Evolutionary conservation across 768 basidiomycete species (phyloP), one percentile per base, ranked within the genome.

Genomic region (Rhizopogon vulgaris): DNA sequence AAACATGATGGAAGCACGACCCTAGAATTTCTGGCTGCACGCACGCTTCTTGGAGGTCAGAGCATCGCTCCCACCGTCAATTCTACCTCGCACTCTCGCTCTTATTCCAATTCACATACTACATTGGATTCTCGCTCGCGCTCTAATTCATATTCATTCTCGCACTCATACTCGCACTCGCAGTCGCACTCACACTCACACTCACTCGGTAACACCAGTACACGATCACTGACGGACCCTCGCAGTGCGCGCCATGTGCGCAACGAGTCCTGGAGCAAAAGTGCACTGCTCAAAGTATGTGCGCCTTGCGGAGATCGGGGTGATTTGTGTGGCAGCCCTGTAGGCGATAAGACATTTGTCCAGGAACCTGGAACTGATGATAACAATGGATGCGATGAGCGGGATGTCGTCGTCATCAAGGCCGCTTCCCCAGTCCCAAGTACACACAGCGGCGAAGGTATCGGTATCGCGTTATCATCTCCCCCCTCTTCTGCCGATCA

Each of bases 11-110:
- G 63, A 52, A 61, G 38, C 58, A 65, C 53, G 37, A 15, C 56
- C 27, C 58, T 89, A 43, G 83, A 83, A 51, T 80, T 79, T 57
- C 74, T 90, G 42, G 78, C 86, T 9, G 80, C 84, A 3, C 78
- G 81, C 17, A 82, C 86, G 0, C 72, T 83, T 36, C 71, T 88
- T 1, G 87, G 87, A 4, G 79, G 75, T 56, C 87, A 90, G 68
- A 68, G 74, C 39, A 59, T 76, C 17, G 72, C 80, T 28, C 82
- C 84, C 0, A 68, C 17, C 60, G 56, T 68, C 40, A 62, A 63
- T 37, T 51, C 57, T 9, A 54, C 60, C 14, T 51, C 58, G 15
- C 57, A 63, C 56, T 60, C 65, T n/a, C 69, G 66, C 43, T 53
- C 67, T 52, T 52, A 57, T 57, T 66, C 63, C 8, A 54, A 62